These are phyloP conservation scores for Haberlea rhodopensis DNA, from an alignment of 257 asterid species.

Conservation along the genomic window DNA sequence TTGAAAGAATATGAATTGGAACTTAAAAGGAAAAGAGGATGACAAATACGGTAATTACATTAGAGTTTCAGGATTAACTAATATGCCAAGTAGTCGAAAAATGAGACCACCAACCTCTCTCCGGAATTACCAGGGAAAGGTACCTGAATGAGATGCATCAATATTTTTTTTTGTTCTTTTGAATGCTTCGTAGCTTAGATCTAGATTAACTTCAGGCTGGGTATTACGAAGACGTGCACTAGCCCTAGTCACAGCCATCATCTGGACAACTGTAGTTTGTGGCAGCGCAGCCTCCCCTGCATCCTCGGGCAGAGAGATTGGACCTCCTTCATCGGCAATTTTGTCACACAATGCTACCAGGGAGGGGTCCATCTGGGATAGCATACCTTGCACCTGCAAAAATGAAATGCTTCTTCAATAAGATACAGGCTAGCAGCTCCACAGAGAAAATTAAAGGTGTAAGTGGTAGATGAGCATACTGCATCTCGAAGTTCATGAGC, in stretches of 20 bases:
- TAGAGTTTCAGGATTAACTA: neutral
- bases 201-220: conserved; percentile 77
- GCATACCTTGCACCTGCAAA: conserved; percentile 93
- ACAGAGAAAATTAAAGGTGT: conserved; percentile 16
- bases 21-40: neutral
- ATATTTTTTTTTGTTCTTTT: conserved; percentile 58
- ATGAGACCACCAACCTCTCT: no score
- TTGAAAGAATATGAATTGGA: neutral
- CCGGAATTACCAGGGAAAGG: neutral
- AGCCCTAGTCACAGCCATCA: conserved; percentile 61
- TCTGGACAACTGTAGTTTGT: conserved; percentile 67
- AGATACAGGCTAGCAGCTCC: conserved; percentile 26
- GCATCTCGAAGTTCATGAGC: conserved; percentile 94
- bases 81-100: no score
- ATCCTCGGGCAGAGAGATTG: conserved; percentile 62
- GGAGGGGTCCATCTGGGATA: conserved; percentile 94
- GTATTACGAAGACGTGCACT: conserved; percentile 92
- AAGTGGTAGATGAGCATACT: conserved; percentile 47
- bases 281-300: conserved; percentile 47
- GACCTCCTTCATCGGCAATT: conserved; percentile 93
- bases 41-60: neutral
- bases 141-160: conserved; percentile 74
- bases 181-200: conserved; percentile 63
- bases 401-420: conserved; percentile 20
- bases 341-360: conserved; percentile 87